A percentile compares a stretch with the other conserved stretches of the same genome.
Evolutionary conservation across 495 filamentous ascomycete genomes (phyloP).

Genomic region (Apodospora peruviana): DNA sequence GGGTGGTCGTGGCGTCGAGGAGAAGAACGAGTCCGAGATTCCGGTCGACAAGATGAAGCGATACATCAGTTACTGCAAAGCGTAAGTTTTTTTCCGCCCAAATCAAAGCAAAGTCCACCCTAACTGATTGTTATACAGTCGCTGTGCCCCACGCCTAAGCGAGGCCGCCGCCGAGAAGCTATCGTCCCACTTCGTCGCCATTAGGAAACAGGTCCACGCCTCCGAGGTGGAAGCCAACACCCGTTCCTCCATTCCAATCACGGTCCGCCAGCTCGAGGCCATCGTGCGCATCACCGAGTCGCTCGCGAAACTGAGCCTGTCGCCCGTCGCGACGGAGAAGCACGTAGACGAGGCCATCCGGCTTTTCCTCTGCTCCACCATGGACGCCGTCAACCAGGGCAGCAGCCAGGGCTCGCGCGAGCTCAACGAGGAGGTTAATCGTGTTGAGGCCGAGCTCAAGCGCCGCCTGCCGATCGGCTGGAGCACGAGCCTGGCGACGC

Average conservation of each 20-base stretch:
- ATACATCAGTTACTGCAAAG: constrained; percentile 96
- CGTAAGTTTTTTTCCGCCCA: constrained; percentile 51
- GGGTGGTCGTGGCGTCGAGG: constrained; percentile 79
- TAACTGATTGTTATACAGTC: constrained; percentile 48
- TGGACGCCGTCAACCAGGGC: constrained; percentile 95
- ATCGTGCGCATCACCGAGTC: constrained; percentile 97
- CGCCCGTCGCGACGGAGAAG: constrained; percentile 75
- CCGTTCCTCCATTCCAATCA: constrained; percentile 93
- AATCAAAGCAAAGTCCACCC: too few relatives aligned
- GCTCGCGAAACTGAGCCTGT: constrained; percentile 83
- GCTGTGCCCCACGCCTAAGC: constrained; percentile 88
- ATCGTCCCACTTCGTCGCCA: constrained; percentile 93
- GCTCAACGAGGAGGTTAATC: constrained; percentile 79
- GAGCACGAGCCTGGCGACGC: constrained; percentile 81
- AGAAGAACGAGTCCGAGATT: constrained; percentile 78
- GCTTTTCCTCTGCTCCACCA: constrained; percentile 92
- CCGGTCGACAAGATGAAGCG: constrained; percentile 95
- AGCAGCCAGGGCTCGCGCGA: constrained; percentile 75
- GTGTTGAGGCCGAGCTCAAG: constrained; percentile 88
- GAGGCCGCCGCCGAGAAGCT: constrained; percentile 94
- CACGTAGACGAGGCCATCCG: constrained; percentile 98
- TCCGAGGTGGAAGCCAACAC: constrained; percentile 80
- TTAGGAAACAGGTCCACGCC: constrained; percentile 89
- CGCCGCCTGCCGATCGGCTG: constrained; percentile 88
- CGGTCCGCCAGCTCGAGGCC: constrained; percentile 92